Evolutionary conservation across 164 flowering plant species (phyloP).

Genomic region (Chloranthus sessilifolius): DNA sequence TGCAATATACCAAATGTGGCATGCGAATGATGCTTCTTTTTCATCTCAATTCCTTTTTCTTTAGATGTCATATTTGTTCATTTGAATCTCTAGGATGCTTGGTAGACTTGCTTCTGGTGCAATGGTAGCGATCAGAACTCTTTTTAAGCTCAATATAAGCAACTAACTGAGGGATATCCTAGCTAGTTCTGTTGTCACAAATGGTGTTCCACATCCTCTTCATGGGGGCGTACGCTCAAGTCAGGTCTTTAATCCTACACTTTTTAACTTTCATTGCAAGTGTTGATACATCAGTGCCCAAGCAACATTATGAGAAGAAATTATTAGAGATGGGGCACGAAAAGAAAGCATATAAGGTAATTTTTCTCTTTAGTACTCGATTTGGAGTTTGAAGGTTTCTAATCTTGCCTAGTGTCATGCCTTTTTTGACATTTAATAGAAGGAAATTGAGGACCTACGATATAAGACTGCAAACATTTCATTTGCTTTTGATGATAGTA

Average conservation of each 20-base stretch:
- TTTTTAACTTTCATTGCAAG: too few relatives aligned
- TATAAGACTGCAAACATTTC: too few relatives aligned
- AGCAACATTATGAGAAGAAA: too few relatives aligned
- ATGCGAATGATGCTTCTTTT: conserved; percentile 1
- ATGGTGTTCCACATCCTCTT: conserved; percentile 37
- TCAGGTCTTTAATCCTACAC: conserved; percentile 65
- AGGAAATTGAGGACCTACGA: too few relatives aligned
- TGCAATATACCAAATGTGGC: conserved; percentile 16
- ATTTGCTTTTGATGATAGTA: too few relatives aligned
- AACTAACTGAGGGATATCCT: conserved; percentile 54
- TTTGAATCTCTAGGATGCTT: conserved; percentile 46
- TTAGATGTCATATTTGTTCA: not conserved
- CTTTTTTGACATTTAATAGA: too few relatives aligned
- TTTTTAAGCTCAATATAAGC: conserved; percentile 74
- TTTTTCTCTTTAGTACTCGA: too few relatives aligned
- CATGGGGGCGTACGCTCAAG: conserved; percentile 36
- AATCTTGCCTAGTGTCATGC: too few relatives aligned
- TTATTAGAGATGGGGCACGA: too few relatives aligned
- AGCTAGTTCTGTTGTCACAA: conserved; percentile 39
- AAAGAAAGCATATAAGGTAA: too few relatives aligned
- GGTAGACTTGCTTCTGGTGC: conserved; percentile 73
- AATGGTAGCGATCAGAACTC: conserved; percentile 47
- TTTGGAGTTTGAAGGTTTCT: too few relatives aligned
- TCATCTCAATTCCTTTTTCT: not conserved
- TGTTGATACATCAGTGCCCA: too few relatives aligned